Conservation (phyloP, 2,329 filamentous ascomycete genomes). For the Ophiostoma sp. region DNA sequence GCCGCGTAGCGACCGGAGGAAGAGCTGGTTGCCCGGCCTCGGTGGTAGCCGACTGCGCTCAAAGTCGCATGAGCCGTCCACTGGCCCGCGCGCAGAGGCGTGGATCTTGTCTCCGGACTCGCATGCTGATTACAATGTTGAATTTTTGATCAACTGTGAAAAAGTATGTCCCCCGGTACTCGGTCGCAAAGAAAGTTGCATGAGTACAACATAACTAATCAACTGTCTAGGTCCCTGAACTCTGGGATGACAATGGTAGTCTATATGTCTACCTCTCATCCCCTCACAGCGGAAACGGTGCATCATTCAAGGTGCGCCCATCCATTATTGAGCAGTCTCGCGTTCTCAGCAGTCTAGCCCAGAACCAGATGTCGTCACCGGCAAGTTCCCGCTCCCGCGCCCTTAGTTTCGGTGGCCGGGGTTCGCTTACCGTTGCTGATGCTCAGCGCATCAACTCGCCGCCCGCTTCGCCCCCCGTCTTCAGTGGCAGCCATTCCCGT, state of each 20-base stretch:
- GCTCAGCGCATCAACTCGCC: conserved; percentile 37
- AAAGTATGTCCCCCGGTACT: conserved; percentile 38
- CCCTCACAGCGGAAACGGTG: conserved; percentile 44
- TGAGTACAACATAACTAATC: too few species aligned
- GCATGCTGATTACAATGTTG: conserved; percentile 52
- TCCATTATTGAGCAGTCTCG: conserved; percentile 51
- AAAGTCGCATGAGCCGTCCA: conserved; percentile 39
- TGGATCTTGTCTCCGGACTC: conserved; percentile 54
- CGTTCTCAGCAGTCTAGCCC: conserved; percentile 50
- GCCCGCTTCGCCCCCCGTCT: conserved; percentile 37
- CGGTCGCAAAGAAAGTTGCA: too few species aligned
- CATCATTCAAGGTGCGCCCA: conserved; percentile 57
- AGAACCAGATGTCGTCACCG: conserved; percentile 39
- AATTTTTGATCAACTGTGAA: conserved; percentile 49
- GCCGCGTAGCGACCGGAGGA: conserved; percentile 42
- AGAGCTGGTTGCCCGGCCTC: conserved; percentile 50
- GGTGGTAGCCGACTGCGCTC: conserved; percentile 44
- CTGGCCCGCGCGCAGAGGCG: conserved; percentile 27
- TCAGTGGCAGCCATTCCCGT: conserved; percentile 41
- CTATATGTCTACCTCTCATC: conserved; percentile 55
- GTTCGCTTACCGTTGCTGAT: conserved; percentile 47
- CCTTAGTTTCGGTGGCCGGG: conserved; percentile 45
- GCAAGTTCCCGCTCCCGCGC: conserved; percentile 35
- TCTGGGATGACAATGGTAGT: conserved; percentile 59
- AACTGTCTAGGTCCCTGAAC: conserved; percentile 51